Evolutionary conservation across 2,329 filamentous ascomycete genomes (phyloP), one percentile per base, ranked within the genome.

Genomic region (Paraphaeosphaeria minitans): DNA sequence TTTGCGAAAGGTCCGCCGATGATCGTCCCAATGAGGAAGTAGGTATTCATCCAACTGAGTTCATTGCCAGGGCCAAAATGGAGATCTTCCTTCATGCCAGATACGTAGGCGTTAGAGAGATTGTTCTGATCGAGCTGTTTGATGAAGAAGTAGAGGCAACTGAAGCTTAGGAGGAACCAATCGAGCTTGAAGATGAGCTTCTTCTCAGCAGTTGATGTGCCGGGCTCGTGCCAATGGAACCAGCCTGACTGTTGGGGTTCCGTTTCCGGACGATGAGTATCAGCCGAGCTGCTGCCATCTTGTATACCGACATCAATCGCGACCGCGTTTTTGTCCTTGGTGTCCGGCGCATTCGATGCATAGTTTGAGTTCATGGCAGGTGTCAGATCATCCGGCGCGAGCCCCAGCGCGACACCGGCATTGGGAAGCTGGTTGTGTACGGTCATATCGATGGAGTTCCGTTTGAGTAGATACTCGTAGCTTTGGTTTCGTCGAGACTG

Each of bases 51-150:
- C 14, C 49, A 49, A 24, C 51, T 58, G 21, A 61, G 51, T 43
- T 61, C 53, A 42, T 61, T 58, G 35, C 58, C 58, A 21, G 39
- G 39, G n/a, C 53, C 49, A 21, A 57, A 52, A 33, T 29, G 5
- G 29, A 62, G 59, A 12, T 59, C 59, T 50, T 62, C 61, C 43
- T 57, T 55, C 55, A 63, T 63, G 37, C 58, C 58, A 19, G 58
- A 58, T 19, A 60, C 61, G 31, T 60, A 65, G 29, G 39, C 39
- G n/a, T 42, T 42, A 16, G 39, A 42, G 39, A 67, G 47, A 41
- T 67, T 67, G 45, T 48, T 53, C 16, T 59, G 61, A 53, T 67
- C 63, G 14, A 67, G 59, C 22, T 64, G 59, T 5, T 67, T 67
- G n/a, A 63, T 52, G 51, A 67, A 67, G 55, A 58, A 67, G 31